Evolutionary conservation across 2,329 filamentous ascomycete genomes (phyloP), one percentile per base, ranked within the genome.

Genomic region (Calcarisporium arbuscula): DNA sequence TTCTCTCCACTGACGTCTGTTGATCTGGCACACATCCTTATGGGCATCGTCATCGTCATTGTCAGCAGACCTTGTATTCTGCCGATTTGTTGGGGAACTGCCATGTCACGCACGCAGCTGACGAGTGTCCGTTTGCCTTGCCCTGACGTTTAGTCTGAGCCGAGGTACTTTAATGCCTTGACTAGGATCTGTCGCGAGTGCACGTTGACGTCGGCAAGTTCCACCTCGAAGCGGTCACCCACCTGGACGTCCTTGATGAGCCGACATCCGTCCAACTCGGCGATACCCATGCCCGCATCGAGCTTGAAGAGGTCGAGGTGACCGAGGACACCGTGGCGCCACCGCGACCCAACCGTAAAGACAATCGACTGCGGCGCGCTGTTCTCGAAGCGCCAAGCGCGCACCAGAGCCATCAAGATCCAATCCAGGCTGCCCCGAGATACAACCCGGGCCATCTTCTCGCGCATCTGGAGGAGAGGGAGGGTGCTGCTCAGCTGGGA

Each of bases 331-430:
- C 50, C 54, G 35, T 52, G 51, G 19, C 45, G 48, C 38, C 48
- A 54, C 11, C 65, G 50, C 12, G 61, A 55, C 17, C 45, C 40
- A 23, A 77, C 70, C 4, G 54, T 65, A 44, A 77, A 69, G 28
- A 50, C 52, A 42, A 80, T 68, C 4, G 58, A 64, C 19, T 53
- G 42, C n/a, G 73, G 72, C 18, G 73, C 50, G 30, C 53, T 42
- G 8, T 58, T 56, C 48, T 77, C 69, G 45, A 69, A 76, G 41
- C 61, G 60, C 76, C 75, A 80, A 11, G 72, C 75, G 11, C 77
- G 72, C 34, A 76, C 59, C 20, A 82, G 60, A 17, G 77, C 74
- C 48, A 80, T 74, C 30, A 75, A 59, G 30, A 76, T 66, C 72
- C 73, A 80, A 46, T 73, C 65, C 43, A 62, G 47, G 28, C 53